Conservation (phyloP, 2,329 filamentous ascomycete species). For the Colletotrichum gigasporum region DNA sequence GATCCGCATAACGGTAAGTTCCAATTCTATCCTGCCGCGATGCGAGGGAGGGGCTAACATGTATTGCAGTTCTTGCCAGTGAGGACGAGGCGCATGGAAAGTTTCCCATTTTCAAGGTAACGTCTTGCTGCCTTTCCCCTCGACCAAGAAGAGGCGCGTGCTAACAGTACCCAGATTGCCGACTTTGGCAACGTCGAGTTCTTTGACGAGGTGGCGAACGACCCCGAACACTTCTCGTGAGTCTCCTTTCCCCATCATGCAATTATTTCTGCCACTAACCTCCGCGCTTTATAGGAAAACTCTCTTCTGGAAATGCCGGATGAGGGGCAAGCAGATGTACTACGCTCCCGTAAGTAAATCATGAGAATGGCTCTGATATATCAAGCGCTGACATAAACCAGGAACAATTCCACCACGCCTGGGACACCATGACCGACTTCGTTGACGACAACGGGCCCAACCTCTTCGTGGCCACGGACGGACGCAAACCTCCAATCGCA, state of each 20-base stretch:
- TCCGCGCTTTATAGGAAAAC: slow-evolving; percentile 4
- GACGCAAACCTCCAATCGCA: slow-evolving; percentile 21
- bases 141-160: neutral
- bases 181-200: slow-evolving; percentile 21
- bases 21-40: too few species aligned
- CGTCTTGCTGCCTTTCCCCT: too few species aligned
- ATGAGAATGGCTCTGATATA: fast-evolving
- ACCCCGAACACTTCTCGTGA: slow-evolving; percentile 12
- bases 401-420: slow-evolving; percentile 33
- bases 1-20: slow-evolving; percentile 42
- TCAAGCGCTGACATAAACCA: neutral
- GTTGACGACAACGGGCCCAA: neutral
- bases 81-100: neutral
- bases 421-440: slow-evolving; percentile 19
- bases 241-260: neutral
- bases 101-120: slow-evolving; percentile 28
- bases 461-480: neutral
- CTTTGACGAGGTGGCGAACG: neutral
- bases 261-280: too few species aligned
- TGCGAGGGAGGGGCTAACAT: slow-evolving; percentile 1
- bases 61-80: neutral
- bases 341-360: slow-evolving; percentile 21
- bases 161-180: slow-evolving; percentile 15
- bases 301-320: slow-evolving; percentile 21
- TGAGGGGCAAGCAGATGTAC: slow-evolving; percentile 9